Evolutionary conservation across 345 rosid genomes (phyloP).

Genomic region (Gossypium thurberi): DNA sequence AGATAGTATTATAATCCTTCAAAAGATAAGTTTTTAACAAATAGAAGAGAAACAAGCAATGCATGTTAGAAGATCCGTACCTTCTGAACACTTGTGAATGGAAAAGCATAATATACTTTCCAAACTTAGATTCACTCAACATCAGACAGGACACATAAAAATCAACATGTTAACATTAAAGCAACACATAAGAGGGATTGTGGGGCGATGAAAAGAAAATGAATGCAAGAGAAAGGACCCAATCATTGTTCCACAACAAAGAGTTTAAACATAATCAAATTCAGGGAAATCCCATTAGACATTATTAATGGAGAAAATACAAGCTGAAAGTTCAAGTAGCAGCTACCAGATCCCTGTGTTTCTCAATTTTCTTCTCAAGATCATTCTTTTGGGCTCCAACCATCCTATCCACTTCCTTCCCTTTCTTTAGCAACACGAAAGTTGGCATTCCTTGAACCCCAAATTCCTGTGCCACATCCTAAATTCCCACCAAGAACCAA

Average conservation of each 20-base stretch:
- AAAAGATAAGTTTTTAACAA: no score
- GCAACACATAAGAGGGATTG: background rate
- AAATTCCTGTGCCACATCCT: constrained; percentile 74
- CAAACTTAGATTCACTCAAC: no score
- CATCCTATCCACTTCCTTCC: constrained; percentile 65
- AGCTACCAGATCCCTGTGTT: constrained; percentile 21
- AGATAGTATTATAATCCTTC: no score
- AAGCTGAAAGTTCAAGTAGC: constrained; percentile 1
- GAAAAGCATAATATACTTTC: no score
- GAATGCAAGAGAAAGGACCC: background rate
- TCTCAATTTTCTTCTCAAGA: constrained; percentile 48
- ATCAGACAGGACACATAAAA: no score
- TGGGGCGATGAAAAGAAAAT: background rate
- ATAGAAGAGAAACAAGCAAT: no score
- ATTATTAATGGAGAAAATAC: background rate
- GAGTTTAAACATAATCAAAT: background rate
- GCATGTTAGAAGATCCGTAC: no score
- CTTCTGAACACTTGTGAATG: no score
- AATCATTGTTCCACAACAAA: background rate
- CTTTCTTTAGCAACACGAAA: constrained; percentile 71
- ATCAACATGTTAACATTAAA: no score
- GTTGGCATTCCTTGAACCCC: constrained; percentile 79
- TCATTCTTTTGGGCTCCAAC: constrained; percentile 55
- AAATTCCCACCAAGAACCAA: constrained; percentile 1
- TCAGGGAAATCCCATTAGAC: background rate